phyloP scores from a whole-genome alignment of 352 stramenopile genomes.

The Globisporangium carolinianum region DNA sequence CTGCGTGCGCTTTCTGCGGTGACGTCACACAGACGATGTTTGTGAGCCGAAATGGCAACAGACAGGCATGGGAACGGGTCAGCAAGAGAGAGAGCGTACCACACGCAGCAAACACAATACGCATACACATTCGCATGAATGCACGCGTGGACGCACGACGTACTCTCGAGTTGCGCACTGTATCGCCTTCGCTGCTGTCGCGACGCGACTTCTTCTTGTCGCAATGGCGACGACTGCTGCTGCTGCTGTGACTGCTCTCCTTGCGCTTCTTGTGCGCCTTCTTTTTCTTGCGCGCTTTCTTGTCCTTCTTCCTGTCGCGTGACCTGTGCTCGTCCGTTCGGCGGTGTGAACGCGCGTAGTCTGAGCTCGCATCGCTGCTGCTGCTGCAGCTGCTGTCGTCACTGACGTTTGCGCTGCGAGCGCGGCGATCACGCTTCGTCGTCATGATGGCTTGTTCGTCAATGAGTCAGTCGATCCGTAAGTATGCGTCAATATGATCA shows the following conservation, averaged over 20 bases:
- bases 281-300: conserved; percentile 19
- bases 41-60: background rate
- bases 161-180: background rate
- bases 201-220: background rate
- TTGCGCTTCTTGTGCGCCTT: conserved; percentile 23
- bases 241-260: conserved; percentile 18
- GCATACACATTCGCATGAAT: too few relatives aligned
- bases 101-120: conserved; percentile 4
- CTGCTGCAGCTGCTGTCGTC: background rate
- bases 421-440: background rate
- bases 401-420: background rate
- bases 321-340: conserved; percentile 12
- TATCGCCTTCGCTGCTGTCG: background rate
- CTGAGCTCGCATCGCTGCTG: conserved; percentile 2
- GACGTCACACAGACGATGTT: background rate
- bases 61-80: background rate
- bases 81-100: too few relatives aligned
- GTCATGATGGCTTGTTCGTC: background rate
- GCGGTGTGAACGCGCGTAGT: conserved; percentile 1
- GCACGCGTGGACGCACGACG: background rate
- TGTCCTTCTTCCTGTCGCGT: conserved; percentile 18
- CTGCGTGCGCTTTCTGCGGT: conserved; percentile 30
- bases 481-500: too few relatives aligned
- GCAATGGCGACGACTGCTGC: conserved; percentile 17
- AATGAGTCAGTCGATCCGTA: background rate